Evolutionary conservation across 1,284 basidiomycete species (phyloP).

Genomic region (Trichosporon sp.): DNA sequence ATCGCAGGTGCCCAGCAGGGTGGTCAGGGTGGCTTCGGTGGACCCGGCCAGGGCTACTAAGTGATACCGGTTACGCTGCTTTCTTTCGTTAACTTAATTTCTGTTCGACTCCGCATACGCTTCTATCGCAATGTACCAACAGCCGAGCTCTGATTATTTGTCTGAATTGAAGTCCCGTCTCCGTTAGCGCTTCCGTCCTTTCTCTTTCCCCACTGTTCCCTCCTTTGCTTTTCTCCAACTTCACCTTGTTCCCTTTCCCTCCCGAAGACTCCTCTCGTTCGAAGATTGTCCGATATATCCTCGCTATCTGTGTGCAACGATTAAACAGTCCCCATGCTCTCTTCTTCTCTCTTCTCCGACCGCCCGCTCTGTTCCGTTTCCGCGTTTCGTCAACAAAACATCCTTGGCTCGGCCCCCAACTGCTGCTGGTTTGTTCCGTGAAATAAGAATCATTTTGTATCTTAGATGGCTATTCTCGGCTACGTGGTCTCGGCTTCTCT

Average conservation of each 20-base stretch:
- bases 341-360: not conserved
- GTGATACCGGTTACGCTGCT: conserved; percentile 9
- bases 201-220: not conserved
- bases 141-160: conserved; percentile 6
- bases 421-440: conserved; percentile 5
- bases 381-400: conserved; percentile 3
- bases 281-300: conserved; percentile 2
- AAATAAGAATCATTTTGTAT: not conserved
- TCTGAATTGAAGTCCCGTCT: conserved; percentile 9
- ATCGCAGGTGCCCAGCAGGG: conserved; percentile 20
- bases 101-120: conserved; percentile 6
- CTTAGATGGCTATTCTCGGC: conserved; percentile 6
- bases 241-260: not conserved
- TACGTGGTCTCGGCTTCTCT: conserved; percentile 1
- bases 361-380: not conserved
- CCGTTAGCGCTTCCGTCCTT: not conserved
- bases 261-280: not conserved
- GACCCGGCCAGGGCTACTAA: conserved; percentile 29
- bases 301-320: conserved; percentile 6
- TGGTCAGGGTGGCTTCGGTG: conserved; percentile 35
- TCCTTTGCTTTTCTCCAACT: not conserved
- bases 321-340: not conserved
- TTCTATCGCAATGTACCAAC: conserved; percentile 5
- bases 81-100: not conserved
- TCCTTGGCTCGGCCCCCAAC: not conserved